Evolutionary conservation across 345 rosid genomes (phyloP).

Genomic region (Melastoma malabathricum): DNA sequence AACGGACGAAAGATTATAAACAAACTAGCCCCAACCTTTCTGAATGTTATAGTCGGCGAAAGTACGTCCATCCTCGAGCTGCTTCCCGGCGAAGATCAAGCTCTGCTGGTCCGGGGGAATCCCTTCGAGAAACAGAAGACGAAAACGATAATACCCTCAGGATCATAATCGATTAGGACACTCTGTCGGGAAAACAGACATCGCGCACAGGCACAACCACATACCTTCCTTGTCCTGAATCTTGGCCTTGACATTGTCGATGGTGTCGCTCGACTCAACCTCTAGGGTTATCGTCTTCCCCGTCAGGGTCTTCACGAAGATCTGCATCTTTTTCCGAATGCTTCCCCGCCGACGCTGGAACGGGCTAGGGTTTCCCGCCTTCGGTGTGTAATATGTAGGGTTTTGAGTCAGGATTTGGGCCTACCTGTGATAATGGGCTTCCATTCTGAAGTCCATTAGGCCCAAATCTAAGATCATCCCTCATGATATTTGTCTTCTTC

Average conservation of each 20-base stretch:
- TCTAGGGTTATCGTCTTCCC: conserved; percentile 58
- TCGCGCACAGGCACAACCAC: not conserved
- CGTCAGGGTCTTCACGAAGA: conserved; percentile 53
- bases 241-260: conserved; percentile 56
- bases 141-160: not conserved
- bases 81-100: conserved; percentile 40
- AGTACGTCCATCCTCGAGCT: conserved; percentile 47
- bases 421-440: too few relatives aligned
- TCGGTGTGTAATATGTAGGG: too few relatives aligned
- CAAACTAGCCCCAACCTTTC: conserved; percentile 27
- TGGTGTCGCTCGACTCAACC: conserved; percentile 49
- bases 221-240: conserved; percentile 61
- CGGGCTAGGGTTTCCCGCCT: too few relatives aligned
- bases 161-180: not conserved
- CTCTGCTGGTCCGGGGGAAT: conserved; percentile 52
- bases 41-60: conserved; percentile 39
- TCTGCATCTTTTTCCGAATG: conserved; percentile 24
- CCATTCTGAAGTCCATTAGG: too few relatives aligned
- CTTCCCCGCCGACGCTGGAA: too few relatives aligned
- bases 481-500: too few relatives aligned
- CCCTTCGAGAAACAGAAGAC: conserved; percentile 8
- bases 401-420: conserved; percentile 1
- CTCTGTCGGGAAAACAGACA: not conserved
- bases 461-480: too few relatives aligned
- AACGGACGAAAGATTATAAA: too few relatives aligned